Evolutionary conservation across 768 basidiomycete species (phyloP).

Genomic region (Tricholoma flavovirens): DNA sequence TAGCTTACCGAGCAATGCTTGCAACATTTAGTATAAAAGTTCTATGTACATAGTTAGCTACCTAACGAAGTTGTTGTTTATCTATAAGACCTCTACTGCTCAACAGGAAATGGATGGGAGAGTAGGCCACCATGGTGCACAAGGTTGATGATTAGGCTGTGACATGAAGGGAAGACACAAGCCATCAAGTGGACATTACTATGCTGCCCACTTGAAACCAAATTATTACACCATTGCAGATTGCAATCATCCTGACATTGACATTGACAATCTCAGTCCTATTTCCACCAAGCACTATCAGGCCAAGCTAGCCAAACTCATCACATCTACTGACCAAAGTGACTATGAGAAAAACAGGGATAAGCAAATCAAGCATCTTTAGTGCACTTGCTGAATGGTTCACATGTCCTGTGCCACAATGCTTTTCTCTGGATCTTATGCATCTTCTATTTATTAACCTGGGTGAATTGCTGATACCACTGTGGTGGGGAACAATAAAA

Average conservation of each 20-base stretch:
- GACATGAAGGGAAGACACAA: slow-evolving; percentile 20
- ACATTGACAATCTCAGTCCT: slow-evolving; percentile 2
- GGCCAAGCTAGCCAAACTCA: not conserved
- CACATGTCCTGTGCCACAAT: slow-evolving; percentile 3
- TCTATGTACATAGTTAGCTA: too few relatives aligned
- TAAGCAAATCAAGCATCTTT: not conserved
- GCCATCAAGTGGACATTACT: slow-evolving; percentile 6
- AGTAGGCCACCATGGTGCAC: slow-evolving; percentile 23
- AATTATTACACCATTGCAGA: slow-evolving; percentile 10
- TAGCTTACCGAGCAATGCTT: too few relatives aligned
- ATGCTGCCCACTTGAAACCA: slow-evolving; percentile 7
- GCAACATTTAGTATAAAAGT: too few relatives aligned
- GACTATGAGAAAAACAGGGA: not conserved
- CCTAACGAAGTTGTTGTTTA: too few relatives aligned
- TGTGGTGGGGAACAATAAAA: slow-evolving; percentile 8
- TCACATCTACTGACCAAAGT: not conserved
- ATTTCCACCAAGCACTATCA: not conserved
- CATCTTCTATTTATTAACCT: too few relatives aligned
- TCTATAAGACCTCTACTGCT: too few relatives aligned
- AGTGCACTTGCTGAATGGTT: not conserved
- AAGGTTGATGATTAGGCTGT: slow-evolving; percentile 26
- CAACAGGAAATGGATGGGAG: slow-evolving; percentile 24
- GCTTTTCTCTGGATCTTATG: slow-evolving; percentile 14
- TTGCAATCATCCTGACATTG: slow-evolving; percentile 7
- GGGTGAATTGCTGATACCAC: slow-evolving; percentile 1